phyloP scores from a whole-genome alignment of 805 yeast species.

The Ogataea minuta region DNA sequence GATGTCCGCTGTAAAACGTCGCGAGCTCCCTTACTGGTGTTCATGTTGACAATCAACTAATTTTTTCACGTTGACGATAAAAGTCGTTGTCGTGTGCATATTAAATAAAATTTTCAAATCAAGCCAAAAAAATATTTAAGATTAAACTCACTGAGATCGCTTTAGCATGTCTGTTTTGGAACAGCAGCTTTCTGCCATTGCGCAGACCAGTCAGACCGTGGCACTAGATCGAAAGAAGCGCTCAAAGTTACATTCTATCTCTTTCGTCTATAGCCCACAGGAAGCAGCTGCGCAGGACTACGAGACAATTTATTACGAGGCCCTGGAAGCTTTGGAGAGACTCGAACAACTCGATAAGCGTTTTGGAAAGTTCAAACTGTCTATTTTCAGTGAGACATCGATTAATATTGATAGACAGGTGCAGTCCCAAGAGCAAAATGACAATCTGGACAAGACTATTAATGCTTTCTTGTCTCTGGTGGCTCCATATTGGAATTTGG shows the following conservation, averaged over 20 bases:
- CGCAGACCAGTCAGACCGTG: conserved; percentile 61
- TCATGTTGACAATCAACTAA: conserved; percentile 42
- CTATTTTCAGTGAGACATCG: conserved; percentile 83
- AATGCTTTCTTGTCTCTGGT: conserved; percentile 69
- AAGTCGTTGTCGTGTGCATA: conserved; percentile 4
- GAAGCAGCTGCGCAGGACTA: conserved; percentile 94
- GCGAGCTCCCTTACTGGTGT: conserved; percentile 72
- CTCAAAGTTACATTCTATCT: conserved; percentile 83
- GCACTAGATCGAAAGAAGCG: conserved; percentile 84
- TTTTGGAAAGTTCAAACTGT: conserved; percentile 63
- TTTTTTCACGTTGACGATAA: conserved; percentile 5
- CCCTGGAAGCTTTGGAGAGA: conserved; percentile 74
- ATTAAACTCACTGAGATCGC: background rate
- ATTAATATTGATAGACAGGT: conserved; percentile 77
- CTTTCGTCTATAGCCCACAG: conserved; percentile 80
- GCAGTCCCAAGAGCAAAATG: conserved; percentile 73
- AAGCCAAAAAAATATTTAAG: conserved; percentile 3
- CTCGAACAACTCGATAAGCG: conserved; percentile 70
- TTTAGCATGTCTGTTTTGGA: conserved; percentile 53
- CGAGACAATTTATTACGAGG: conserved; percentile 70
- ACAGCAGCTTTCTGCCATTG: conserved; percentile 73
- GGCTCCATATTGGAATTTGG: conserved; percentile 72
- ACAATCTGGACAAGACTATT: conserved; percentile 71
- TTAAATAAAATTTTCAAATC: conserved; percentile 11
- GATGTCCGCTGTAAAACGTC: conserved; percentile 80